Conservation (phyloP, 192 early-diverging fungal species). For the Polychytrium aggregatum region DNA sequence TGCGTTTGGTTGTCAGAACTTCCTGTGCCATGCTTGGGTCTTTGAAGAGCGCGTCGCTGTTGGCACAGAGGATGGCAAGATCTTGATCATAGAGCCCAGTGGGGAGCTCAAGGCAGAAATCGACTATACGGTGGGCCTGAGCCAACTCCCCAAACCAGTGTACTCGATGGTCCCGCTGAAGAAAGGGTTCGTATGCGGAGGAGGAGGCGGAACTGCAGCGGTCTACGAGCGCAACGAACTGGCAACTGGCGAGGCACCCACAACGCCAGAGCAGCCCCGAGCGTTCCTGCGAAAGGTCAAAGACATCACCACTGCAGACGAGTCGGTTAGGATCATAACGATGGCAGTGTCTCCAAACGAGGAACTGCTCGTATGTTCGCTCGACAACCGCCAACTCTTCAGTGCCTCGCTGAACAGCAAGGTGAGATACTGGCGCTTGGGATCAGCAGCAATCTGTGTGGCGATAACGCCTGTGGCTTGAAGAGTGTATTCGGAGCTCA, state of each 20-base stretch:
- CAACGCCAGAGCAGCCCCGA: background rate
- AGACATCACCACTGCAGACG: slow-evolving; percentile 26
- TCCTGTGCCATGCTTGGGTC: slow-evolving; percentile 34
- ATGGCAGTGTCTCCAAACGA: slow-evolving; percentile 39
- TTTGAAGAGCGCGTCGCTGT: slow-evolving; percentile 28
- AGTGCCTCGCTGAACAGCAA: slow-evolving; percentile 16
- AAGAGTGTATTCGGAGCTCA: background rate
- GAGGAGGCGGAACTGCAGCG: slow-evolving; percentile 21
- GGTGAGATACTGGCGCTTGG: slow-evolving; percentile 15
- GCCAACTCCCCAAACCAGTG: slow-evolving; percentile 17
- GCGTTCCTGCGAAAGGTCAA: slow-evolving; percentile 26
- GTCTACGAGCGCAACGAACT: slow-evolving; percentile 32
- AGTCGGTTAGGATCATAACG: slow-evolving; percentile 23
- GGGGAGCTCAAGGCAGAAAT: slow-evolving; percentile 36
- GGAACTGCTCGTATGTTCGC: slow-evolving; percentile 30
- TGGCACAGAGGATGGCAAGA: slow-evolving; percentile 37
- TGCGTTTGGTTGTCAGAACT: slow-evolving; percentile 17
- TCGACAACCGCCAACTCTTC: slow-evolving; percentile 33
- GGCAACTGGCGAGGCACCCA: background rate
- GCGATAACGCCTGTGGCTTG: background rate
- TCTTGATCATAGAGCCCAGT: slow-evolving; percentile 32
- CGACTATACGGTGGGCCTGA: slow-evolving; percentile 1
- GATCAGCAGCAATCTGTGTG: background rate
- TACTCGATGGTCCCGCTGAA: slow-evolving; percentile 16
- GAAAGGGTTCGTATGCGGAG: slow-evolving; percentile 30